Evolutionary conservation across 208 protist species (phyloP), one percentile per base, ranked within the genome.

Genomic region (Tritrichomonas foetus): DNA sequence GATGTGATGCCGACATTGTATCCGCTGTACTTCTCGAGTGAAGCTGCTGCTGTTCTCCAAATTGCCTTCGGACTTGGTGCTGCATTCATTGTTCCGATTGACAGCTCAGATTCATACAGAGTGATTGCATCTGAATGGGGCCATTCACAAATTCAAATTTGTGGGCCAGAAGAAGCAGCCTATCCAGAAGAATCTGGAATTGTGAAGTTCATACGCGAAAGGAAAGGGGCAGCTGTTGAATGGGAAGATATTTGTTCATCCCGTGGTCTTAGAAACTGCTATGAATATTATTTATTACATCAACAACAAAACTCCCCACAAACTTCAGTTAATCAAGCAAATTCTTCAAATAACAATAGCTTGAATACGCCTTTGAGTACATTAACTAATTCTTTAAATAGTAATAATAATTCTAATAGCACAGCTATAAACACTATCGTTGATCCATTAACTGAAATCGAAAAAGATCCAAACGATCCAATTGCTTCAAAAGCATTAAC

Each of bases 101-200:
- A 78, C 36, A 47, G 33, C 9, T 47, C 69, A 30, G 69, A 78
- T n/a, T 78, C 69, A 47, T 78, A 78, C 20, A 27, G 69, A 14
- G 69, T 78, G 47, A 78, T 78, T 20, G 69, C 69, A 13, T 78
- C 69, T 20, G 69, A 78, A 78, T 78, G 69, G 69, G 69, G 69
- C 27, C 69, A 78, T 47, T 78, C 69, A 47, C 22, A 47, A 47
- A 36, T 78, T 11, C 69, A 78, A n/a, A 5, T 78, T 49, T 78
- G 69, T n/a, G 69, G 69, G 9, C 69, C 69, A 47, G 69, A 78
- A 20, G 69, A 78, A 36, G 33, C 69, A 47, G n/a, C 11, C 25
- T 78, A 78, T 36, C 9, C 39, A 11, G 69, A 78, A 9, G 69
- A 78, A 47, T 36, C 47, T 47, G 25, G 11, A 11, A 5, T 78